phyloP scores from a whole-genome alignment of 495 filamentous ascomycete species.

The Penicillium lagena region DNA sequence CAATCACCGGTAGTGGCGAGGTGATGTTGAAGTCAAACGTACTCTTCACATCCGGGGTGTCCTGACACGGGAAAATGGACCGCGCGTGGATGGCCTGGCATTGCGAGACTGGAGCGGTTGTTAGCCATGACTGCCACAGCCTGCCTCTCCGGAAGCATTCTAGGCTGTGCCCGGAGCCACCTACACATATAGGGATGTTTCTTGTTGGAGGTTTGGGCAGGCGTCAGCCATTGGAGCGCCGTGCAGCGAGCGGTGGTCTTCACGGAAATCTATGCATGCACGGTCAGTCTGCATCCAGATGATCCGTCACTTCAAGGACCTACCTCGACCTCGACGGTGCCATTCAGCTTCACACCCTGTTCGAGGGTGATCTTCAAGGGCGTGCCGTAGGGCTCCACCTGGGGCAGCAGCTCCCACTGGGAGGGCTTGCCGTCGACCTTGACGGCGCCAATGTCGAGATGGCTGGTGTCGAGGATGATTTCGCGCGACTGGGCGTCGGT shows the following conservation, averaged over 20 bases:
- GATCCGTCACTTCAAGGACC: slow-evolving; percentile 10
- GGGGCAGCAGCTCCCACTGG: slow-evolving; percentile 63
- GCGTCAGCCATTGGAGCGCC: slow-evolving; percentile 87
- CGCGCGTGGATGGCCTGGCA: slow-evolving; percentile 94
- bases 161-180: slow-evolving; percentile 5
- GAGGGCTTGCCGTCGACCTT: slow-evolving; percentile 51
- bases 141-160: no score
- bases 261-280: slow-evolving; percentile 39
- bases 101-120: slow-evolving; percentile 60
- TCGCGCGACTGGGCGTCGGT: slow-evolving; percentile 63
- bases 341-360: slow-evolving; percentile 53
- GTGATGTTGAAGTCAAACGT: slow-evolving; percentile 83
- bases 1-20: slow-evolving; percentile 80
- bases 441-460: slow-evolving; percentile 63
- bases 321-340: slow-evolving; percentile 57
- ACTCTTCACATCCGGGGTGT: slow-evolving; percentile 91
- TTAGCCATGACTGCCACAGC: no score
- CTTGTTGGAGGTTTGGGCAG: slow-evolving; percentile 85
- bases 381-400: slow-evolving; percentile 69
- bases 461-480: slow-evolving; percentile 82
- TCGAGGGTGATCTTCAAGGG: slow-evolving; percentile 69
- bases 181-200: slow-evolving; percentile 90
- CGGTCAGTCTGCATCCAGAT: no score
- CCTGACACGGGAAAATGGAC: slow-evolving; percentile 92
- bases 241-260: slow-evolving; percentile 81